Evolutionary conservation across 2,329 filamentous ascomycete species (phyloP).

Genomic region (Pyrenochaeta sp.): DNA sequence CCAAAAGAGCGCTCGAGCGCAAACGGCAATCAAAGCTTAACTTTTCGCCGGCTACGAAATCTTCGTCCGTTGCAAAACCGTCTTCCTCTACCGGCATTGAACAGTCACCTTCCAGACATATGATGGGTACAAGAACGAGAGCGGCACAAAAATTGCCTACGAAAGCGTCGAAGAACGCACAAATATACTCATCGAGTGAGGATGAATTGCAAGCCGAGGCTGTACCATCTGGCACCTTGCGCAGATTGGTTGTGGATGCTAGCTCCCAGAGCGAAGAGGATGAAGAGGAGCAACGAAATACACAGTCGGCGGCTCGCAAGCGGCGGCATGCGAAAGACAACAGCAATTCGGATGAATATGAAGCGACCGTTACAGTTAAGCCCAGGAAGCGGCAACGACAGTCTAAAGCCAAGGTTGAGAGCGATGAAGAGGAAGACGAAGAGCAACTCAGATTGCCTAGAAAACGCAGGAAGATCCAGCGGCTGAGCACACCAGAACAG

Average conservation of each 20-base stretch:
- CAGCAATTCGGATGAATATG: slow-evolving; percentile 8
- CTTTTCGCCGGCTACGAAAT: slow-evolving; percentile 54
- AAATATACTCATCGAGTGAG: slow-evolving; percentile 32
- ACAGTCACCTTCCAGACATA: slow-evolving; percentile 14
- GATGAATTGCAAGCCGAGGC: slow-evolving; percentile 29
- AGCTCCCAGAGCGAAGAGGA: slow-evolving; percentile 19
- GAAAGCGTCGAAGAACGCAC: slow-evolving; percentile 18
- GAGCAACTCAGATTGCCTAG: neutral
- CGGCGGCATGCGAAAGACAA: slow-evolving; percentile 18
- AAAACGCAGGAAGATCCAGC: neutral
- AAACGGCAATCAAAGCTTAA: slow-evolving; percentile 53
- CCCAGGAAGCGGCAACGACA: slow-evolving; percentile 19
- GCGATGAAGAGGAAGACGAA: slow-evolving; percentile 4
- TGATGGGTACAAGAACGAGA: slow-evolving; percentile 4
- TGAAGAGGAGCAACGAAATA: slow-evolving; percentile 13
- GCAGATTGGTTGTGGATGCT: slow-evolving; percentile 25
- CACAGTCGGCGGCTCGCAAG: slow-evolving; percentile 20
- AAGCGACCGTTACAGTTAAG: slow-evolving; percentile 20
- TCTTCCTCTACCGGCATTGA: slow-evolving; percentile 28
- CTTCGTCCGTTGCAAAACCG: slow-evolving; percentile 46
- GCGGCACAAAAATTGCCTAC: slow-evolving; percentile 27
- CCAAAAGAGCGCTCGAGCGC: slow-evolving; percentile 31
- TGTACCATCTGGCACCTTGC: slow-evolving; percentile 33
- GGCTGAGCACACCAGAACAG: slow-evolving; percentile 4
- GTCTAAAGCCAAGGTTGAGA: slow-evolving; percentile 1